phyloP scores from a whole-genome alignment of 73 alveolate genomes.

The Breviolum minutum region DNA sequence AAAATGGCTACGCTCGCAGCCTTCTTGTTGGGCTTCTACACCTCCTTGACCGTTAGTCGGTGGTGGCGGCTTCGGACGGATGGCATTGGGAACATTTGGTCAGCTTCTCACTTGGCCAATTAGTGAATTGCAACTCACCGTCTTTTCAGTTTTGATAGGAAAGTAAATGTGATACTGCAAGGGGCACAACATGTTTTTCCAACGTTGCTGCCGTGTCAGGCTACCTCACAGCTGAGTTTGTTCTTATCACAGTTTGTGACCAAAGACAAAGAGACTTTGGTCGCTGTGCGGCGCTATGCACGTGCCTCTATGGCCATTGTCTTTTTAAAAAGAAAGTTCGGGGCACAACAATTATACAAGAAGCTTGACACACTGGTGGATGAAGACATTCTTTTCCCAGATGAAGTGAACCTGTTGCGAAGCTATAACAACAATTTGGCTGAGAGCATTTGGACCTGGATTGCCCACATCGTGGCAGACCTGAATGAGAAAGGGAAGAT shows the following conservation, averaged over 20 bases:
- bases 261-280: background rate
- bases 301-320: constrained; percentile 16
- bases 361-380: background rate
- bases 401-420: constrained; percentile 23
- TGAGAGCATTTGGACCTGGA: constrained; percentile 59
- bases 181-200: background rate
- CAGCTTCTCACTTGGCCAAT: background rate
- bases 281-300: constrained; percentile 9
- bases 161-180: background rate
- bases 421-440: background rate
- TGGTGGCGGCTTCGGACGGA: constrained; percentile 51
- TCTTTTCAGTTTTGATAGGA: too few relatives aligned
- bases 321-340: background rate
- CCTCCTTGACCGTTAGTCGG: constrained; percentile 28
- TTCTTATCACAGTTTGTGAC: constrained; percentile 34
- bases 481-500: constrained; percentile 30
- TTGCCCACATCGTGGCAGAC: constrained; percentile 34
- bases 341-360: too few relatives aligned
- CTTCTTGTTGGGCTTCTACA: constrained; percentile 31
- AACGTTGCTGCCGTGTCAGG: too few relatives aligned
- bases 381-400: background rate
- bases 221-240: background rate
- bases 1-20: constrained; percentile 27
- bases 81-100: constrained; percentile 41
- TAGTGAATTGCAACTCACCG: background rate